Percentiles rank a stretch among this genome's conserved stretches.
phyloP scores from a whole-genome alignment of 2,329 filamentous ascomycete genomes.

The Helotiales sp. region DNA sequence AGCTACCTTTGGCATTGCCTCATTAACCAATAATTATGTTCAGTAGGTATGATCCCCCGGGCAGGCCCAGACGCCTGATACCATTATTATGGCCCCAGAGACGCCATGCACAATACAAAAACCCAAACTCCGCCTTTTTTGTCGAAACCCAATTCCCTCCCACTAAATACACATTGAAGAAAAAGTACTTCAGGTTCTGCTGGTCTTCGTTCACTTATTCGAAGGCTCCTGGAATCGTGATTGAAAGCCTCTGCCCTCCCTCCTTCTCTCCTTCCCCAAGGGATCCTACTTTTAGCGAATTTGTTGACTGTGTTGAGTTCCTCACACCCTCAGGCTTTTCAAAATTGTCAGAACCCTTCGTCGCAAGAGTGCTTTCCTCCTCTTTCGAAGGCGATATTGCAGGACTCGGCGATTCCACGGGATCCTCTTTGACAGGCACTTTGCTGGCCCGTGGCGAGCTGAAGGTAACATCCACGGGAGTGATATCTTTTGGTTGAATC shows the following conservation, averaged over 20 bases:
- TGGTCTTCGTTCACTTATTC: constrained; percentile 20
- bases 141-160: not conserved
- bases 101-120: constrained; percentile 21
- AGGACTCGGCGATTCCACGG: constrained; percentile 19
- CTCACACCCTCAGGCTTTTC: constrained; percentile 26
- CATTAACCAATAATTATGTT: constrained; percentile 30
- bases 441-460: constrained; percentile 21
- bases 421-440: constrained; percentile 16
- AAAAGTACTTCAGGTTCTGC: not conserved
- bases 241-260: constrained; percentile 44
- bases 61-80: constrained; percentile 24
- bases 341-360: not conserved
- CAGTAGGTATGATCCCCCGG: constrained; percentile 19
- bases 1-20: constrained; percentile 12
- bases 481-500: constrained; percentile 41
- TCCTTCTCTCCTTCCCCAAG: constrained; percentile 38
- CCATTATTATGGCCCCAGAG: constrained; percentile 17
- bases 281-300: constrained; percentile 29
- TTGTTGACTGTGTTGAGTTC: constrained; percentile 34
- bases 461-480: constrained; percentile 29
- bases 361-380: not conserved
- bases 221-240: constrained; percentile 46
- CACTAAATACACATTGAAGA: constrained; percentile 24
- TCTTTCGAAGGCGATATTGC: constrained; percentile 4
- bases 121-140: constrained; percentile 21